These are phyloP conservation scores for Serendipita indica DNA, from an alignment of 768 basidiomycete species.

Conservation along the genomic window DNA sequence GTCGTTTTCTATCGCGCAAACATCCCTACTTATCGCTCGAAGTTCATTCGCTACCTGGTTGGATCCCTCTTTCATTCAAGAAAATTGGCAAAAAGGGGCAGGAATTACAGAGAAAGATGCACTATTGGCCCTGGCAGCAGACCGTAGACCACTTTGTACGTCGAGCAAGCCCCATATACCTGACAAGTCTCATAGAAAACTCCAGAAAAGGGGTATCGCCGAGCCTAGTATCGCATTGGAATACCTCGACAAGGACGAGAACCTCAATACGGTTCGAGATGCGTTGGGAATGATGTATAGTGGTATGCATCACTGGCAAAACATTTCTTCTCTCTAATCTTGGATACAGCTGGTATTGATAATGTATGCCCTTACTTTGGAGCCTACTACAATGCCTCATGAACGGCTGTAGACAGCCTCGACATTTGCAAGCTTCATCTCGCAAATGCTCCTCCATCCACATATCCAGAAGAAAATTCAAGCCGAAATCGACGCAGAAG, in stretches of 20 bases:
- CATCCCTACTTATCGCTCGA: too few species aligned
- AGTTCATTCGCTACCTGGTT: neutral
- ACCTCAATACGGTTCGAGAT: neutral
- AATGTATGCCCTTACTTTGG: neutral
- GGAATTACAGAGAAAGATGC: neutral
- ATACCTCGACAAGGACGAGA: neutral
- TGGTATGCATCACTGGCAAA: neutral
- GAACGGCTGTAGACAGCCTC: slow-evolving; percentile 15
- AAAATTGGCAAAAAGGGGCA: neutral
- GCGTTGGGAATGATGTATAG: neutral
- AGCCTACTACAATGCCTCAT: neutral
- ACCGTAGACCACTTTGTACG: neutral
- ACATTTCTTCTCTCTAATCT: neutral
- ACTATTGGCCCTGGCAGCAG: neutral
- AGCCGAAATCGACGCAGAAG: neutral
- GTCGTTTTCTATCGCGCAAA: too few species aligned
- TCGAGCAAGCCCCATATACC: neutral
- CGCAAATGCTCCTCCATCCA: slow-evolving; percentile 15
- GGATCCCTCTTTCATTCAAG: neutral
- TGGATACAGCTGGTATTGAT: neutral
- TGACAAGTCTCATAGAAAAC: neutral
- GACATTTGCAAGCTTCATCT: slow-evolving; percentile 14
- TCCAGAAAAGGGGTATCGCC: neutral
- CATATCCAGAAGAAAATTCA: slow-evolving; percentile 13
- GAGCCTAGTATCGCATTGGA: neutral